Evolutionary conservation across 768 basidiomycete genomes (phyloP).

Genomic region (Boletus rubroflammeus): DNA sequence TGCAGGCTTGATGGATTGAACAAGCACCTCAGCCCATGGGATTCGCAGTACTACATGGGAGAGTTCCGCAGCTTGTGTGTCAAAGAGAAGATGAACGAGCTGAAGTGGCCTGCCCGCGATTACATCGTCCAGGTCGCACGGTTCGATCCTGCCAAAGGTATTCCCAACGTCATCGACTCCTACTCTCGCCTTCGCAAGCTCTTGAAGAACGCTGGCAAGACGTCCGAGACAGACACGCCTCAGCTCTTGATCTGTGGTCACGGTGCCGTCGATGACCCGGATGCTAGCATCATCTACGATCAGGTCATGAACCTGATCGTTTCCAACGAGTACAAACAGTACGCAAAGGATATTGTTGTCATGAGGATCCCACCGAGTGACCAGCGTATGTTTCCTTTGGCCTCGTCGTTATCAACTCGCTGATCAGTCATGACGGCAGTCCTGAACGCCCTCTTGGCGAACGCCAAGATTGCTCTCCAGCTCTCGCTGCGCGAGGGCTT

Average conservation of each 20-base stretch:
- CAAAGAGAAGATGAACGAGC: slow-evolving; percentile 78
- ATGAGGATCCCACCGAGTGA: slow-evolving; percentile 83
- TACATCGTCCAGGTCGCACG: slow-evolving; percentile 93
- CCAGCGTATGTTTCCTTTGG: slow-evolving; percentile 52
- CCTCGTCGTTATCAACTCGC: not conserved
- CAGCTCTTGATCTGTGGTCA: slow-evolving; percentile 86
- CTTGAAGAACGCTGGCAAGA: slow-evolving; percentile 43
- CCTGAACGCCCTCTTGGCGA: slow-evolving; percentile 85
- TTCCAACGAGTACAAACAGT: slow-evolving; percentile 48
- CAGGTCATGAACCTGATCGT: slow-evolving; percentile 61
- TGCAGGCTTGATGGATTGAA: slow-evolving; percentile 87
- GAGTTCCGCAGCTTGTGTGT: slow-evolving; percentile 75
- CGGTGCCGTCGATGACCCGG: slow-evolving; percentile 92
- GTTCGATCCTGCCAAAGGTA: slow-evolving; percentile 88
- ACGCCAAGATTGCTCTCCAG: slow-evolving; percentile 86
- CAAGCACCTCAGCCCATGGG: slow-evolving; percentile 81
- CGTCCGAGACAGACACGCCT: slow-evolving; percentile 53
- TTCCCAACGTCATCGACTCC: slow-evolving; percentile 80
- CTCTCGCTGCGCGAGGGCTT: slow-evolving; percentile 94
- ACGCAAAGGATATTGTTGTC: slow-evolving; percentile 64
- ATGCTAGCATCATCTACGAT: slow-evolving; percentile 90
- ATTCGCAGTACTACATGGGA: slow-evolving; percentile 86
- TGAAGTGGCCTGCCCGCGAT: slow-evolving; percentile 75
- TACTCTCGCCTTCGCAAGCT: slow-evolving; percentile 79
- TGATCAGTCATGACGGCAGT: slow-evolving; percentile 39